These are phyloP conservation scores for Clonostachys sp. DNA, from an alignment of 2,329 filamentous ascomycete genomes.

Conservation along the genomic window DNA sequence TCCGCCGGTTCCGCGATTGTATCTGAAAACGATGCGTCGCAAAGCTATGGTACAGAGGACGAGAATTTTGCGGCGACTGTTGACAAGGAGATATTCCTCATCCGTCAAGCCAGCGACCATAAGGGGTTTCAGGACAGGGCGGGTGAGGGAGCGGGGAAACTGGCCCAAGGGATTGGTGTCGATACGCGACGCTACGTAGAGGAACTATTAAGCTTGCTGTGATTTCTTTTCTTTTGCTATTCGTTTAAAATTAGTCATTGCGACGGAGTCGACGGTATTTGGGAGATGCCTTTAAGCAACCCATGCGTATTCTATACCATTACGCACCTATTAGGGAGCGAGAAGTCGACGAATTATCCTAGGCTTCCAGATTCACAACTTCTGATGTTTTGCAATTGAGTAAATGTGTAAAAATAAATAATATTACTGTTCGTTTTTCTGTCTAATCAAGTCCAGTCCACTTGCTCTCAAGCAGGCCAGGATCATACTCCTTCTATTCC, in stretches of 20 bases:
- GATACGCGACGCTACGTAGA: constrained; percentile 75
- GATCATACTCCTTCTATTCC: too few species aligned
- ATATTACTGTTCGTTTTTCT: constrained; percentile 2
- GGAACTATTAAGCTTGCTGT: constrained; percentile 58
- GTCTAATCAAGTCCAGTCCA: constrained; percentile 11
- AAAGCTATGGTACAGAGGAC: constrained; percentile 4
- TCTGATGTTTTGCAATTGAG: too few species aligned
- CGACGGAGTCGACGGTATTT: too few species aligned
- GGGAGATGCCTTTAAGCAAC: too few species aligned
- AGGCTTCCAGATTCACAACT: too few species aligned
- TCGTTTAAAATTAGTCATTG: too few species aligned
- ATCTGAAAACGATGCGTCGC: not conserved
- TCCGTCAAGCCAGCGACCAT: constrained; percentile 56
- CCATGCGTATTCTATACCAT: too few species aligned
- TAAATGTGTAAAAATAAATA: too few species aligned
- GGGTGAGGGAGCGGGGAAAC: constrained; percentile 51
- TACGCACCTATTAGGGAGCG: too few species aligned
- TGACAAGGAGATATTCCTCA: constrained; percentile 57
- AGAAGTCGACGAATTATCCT: too few species aligned
- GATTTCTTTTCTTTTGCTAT: constrained; percentile 1
- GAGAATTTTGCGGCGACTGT: constrained; percentile 6
- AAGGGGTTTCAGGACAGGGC: constrained; percentile 30
- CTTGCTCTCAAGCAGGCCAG: too few species aligned
- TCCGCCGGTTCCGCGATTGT: constrained; percentile 2
- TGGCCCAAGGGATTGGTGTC: constrained; percentile 71